Conservation (phyloP, 495 filamentous ascomycete genomes). For the Lophium mytilinum region DNA sequence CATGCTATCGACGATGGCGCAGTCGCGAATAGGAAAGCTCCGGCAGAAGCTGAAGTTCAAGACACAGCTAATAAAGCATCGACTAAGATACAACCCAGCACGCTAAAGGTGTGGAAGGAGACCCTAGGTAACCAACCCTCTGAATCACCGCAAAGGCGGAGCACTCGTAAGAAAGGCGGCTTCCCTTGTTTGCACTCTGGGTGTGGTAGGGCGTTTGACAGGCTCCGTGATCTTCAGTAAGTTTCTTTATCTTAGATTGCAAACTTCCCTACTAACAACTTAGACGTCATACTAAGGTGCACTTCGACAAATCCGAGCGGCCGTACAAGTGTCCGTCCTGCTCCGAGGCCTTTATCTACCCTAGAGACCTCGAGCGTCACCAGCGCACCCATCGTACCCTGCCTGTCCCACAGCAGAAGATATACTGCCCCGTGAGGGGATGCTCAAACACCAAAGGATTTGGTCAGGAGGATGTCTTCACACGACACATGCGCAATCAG, state of each 20-base stretch:
- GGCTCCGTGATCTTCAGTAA: constrained; percentile 22
- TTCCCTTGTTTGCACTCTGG: constrained; percentile 4
- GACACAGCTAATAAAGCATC: too few species aligned
- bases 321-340: constrained; percentile 22
- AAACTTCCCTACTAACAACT: background rate
- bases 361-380: constrained; percentile 22
- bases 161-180: constrained; percentile 6
- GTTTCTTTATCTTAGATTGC: background rate
- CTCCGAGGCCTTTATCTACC: constrained; percentile 20
- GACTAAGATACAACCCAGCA: constrained; percentile 5
- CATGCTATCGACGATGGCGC: too few species aligned
- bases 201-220: constrained; percentile 14
- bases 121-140: constrained; percentile 6
- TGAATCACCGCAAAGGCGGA: constrained; percentile 1
- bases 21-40: too few species aligned
- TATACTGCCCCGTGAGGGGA: constrained; percentile 7
- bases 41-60: too few species aligned
- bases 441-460: constrained; percentile 17
- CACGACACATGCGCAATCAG: constrained; percentile 16
- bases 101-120: constrained; percentile 8
- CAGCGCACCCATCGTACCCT: constrained; percentile 5
- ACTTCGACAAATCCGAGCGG: constrained; percentile 4
- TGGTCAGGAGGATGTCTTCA: constrained; percentile 19
- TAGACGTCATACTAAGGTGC: constrained; percentile 24
- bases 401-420: background rate